Base-by-base conservation (phyloP, 345 rosid genomes). In the Camelina sativa region DNA sequence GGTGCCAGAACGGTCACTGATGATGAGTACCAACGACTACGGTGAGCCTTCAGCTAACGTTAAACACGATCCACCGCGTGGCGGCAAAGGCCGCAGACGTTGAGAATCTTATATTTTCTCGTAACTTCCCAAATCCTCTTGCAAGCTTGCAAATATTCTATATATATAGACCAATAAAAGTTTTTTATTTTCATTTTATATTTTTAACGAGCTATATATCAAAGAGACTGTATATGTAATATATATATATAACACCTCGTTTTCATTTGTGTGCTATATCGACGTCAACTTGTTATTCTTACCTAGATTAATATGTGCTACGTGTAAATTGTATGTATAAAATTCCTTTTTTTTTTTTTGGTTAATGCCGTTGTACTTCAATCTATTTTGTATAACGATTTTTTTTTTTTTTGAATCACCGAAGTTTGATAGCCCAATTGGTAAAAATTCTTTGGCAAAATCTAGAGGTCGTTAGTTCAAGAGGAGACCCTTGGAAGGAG, bases 1-100 rank as follows among this genome's bases (percentile, higher is more conserved):
- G 55, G 47, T 58, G 59, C 67, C 40, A 76, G 85, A 84, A 69
- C 82, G 96, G 73, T 75, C 82, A n/a, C 54, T 89, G 73, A 73
- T 34, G 82, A 81, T 73, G 76, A 80, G 73, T 34, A 65, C 87
- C 30, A 58, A 82, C 56, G 97, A 91, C 70, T 89, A 89, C 61
- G 41, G 48, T 13, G 82, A 55, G 3, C 88, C 92, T 13, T 19
- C 84, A 0, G 90, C 96, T 0, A 91, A 86, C 78, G 82, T 5
- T n/a, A 83, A 83, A 54, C 93, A 88, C 20, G 85, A 86, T 62
- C 97, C 89, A 65, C 85, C 87, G 0, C 72, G 75, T 28, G 62
- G 84, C 15, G 67, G 66, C 52, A 43, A 41, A 68, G 78, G 11
- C 59, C 82, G 83, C 3, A 76, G 44, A 82, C 83, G 57, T 46